Percentiles rank a stretch among this genome's conserved stretches.
Conservation (phyloP, 257 asterid species). For the Capsicum chinense region DNA sequence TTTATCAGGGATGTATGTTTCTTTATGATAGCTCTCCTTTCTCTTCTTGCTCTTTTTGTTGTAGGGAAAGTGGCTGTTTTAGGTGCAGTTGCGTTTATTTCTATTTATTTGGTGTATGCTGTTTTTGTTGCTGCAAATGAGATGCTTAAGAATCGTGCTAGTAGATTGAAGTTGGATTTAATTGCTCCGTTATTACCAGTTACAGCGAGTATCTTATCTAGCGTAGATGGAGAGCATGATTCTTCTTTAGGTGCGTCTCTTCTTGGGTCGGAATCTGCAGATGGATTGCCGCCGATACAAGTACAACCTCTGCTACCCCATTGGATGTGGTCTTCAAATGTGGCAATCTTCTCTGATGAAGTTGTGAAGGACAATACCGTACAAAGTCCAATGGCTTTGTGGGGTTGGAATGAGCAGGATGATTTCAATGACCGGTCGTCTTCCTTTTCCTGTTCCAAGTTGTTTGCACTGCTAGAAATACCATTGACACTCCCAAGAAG, state of each 20-base stretch:
- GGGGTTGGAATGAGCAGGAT: slow-evolving; percentile 78
- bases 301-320: slow-evolving; percentile 52
- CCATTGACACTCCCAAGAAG: slow-evolving; percentile 69
- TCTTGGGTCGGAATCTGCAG: slow-evolving; percentile 34
- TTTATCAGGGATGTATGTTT: slow-evolving; percentile 73
- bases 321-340: slow-evolving; percentile 68
- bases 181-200: slow-evolving; percentile 54
- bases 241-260: slow-evolving; percentile 28
- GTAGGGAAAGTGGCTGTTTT: slow-evolving; percentile 62
- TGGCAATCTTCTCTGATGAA: slow-evolving; percentile 62
- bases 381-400: slow-evolving; percentile 38
- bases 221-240: slow-evolving; percentile 34
- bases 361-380: slow-evolving; percentile 28
- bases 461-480: slow-evolving; percentile 52
- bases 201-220: slow-evolving; percentile 28
- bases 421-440: slow-evolving; percentile 18
- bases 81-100: slow-evolving; percentile 63
- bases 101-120: slow-evolving; percentile 62
- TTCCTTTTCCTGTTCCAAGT: slow-evolving; percentile 50
- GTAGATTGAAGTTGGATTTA: slow-evolving; percentile 42
- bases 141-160: slow-evolving; percentile 43
- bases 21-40: slow-evolving; percentile 51
- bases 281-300: slow-evolving; percentile 43
- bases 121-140: slow-evolving; percentile 59
- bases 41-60: slow-evolving; percentile 52